Base-by-base conservation (phyloP, 306 rosid genomes). In the Styphnolobium japonicum region DNA sequence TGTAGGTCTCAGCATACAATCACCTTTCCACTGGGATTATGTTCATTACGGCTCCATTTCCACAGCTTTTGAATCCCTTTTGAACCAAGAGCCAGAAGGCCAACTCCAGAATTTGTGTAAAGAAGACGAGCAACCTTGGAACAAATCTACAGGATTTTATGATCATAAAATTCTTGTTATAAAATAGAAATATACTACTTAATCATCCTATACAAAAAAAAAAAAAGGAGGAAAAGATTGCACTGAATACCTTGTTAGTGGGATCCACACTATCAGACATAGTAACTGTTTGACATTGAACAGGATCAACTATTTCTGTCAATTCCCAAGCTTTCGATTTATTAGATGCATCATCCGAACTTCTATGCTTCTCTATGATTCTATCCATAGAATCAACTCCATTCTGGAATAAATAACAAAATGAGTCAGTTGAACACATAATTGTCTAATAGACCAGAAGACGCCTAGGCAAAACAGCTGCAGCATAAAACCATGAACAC, bases 11-110 rank as follows among this genome's bases (percentile, higher is more conserved):
- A 33, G 34, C 8, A 33, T 51, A 49, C 31, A 29, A 33, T 49
- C 48, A 70, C 94, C 94, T 88, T 86, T 80, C 89, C 86, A 71
- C 52, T 49, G 18, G 85, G 94, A 66, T 85, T 83, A 63, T 82
- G 90, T 63, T 84, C 90, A 58, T 55, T 86, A 40, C 89, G 89
- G 0, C 49, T 4, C 94, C 94, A 90, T 78, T 81, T 90, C 92
- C 94, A 88, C 33, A 90, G 82, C 72, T 86, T 82, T 68, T 90
- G 94, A 57, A 84, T 70, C 12, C 94, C 94, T 60, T 86, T 86
- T 36, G 92, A 84, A 61, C 92, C 92, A 56, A 90, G 90, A 58
- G 94, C 92, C 87, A 90, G 75, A 83, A 90, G 76, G 37, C 90
- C 92, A 46, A 62, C 68, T 46, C 90, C 92, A 45, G 85, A 78